These are phyloP conservation scores for Xylaria multiplex DNA, from an alignment of 2,329 filamentous ascomycete genomes.

Conservation along the genomic window DNA sequence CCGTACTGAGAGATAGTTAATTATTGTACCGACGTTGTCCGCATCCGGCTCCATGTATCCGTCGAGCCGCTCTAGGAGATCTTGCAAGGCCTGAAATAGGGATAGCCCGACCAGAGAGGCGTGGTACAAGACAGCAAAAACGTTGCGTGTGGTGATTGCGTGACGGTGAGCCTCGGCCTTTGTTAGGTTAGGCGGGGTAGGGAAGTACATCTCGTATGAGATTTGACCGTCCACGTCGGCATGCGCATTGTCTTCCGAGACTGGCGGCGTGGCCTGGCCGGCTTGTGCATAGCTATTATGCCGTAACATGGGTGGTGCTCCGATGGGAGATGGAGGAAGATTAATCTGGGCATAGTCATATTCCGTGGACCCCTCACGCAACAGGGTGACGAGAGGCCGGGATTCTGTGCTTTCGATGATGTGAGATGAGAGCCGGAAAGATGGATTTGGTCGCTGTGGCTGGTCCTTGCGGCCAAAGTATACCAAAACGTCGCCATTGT, in stretches of 20 bases:
- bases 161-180: constrained; percentile 63
- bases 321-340: constrained; percentile 56
- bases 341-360: constrained; percentile 53
- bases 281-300: constrained; percentile 45
- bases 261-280: constrained; percentile 56
- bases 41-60: constrained; percentile 65
- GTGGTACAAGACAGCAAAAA: constrained; percentile 72
- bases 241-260: constrained; percentile 56
- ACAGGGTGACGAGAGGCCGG: constrained; percentile 61
- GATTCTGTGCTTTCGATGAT: constrained; percentile 68
- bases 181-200: constrained; percentile 61
- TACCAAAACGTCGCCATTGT: constrained; percentile 68
- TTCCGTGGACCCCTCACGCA: constrained; percentile 64
- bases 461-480: constrained; percentile 62
- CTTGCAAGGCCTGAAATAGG: constrained; percentile 69
- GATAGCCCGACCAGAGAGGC: constrained; percentile 73
- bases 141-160: constrained; percentile 74
- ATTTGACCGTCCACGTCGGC: constrained; percentile 64
- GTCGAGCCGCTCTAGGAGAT: constrained; percentile 70
- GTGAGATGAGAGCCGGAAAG: constrained; percentile 67
- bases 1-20: constrained; percentile 68
- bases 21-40: constrained; percentile 68
- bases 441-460: constrained; percentile 58
- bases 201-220: constrained; percentile 71
- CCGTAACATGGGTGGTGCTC: constrained; percentile 54